Evolutionary conservation across 2,329 filamentous ascomycete genomes (phyloP).

Genomic region (Verticillium alfalfae): DNA sequence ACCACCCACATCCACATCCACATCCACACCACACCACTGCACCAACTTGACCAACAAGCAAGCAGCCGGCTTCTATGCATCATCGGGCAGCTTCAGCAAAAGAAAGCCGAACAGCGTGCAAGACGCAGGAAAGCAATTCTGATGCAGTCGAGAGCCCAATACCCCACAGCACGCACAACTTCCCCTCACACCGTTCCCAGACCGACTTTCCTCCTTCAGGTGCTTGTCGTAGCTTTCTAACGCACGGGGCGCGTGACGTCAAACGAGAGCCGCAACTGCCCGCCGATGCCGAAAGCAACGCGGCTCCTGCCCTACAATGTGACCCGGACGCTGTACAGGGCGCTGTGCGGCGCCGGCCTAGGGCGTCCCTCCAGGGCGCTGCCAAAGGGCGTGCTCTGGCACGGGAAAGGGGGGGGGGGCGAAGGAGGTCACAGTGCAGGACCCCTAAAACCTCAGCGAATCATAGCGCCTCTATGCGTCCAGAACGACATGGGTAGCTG

Average conservation of each 20-base stretch:
- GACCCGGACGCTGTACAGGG: not conserved
- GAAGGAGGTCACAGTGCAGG: not conserved
- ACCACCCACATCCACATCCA: no score
- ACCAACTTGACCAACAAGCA: no score
- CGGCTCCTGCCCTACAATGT: not conserved
- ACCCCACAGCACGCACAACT: not conserved
- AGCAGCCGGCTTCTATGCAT: no score
- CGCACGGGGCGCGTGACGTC: not conserved
- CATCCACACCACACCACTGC: no score
- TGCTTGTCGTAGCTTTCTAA: not conserved
- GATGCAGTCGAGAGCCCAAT: not conserved
- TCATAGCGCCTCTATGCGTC: conserved; percentile 1
- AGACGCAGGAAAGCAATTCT: not conserved
- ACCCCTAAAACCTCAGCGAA: conserved; percentile 5
- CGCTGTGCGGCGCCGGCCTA: not conserved
- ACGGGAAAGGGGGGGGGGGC: not conserved
- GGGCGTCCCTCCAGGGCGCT: not conserved
- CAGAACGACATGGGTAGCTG: conserved; percentile 10
- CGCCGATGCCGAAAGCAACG: not conserved
- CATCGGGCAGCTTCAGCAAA: no score
- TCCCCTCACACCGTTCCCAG: not conserved
- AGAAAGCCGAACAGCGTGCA: no score
- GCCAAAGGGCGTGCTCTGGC: not conserved
- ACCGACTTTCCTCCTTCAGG: not conserved
- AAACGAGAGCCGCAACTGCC: not conserved